Evolutionary conservation across 495 filamentous ascomycete genomes (phyloP), one percentile per base, ranked within the genome.

Genomic region (Xylaria longipes): DNA sequence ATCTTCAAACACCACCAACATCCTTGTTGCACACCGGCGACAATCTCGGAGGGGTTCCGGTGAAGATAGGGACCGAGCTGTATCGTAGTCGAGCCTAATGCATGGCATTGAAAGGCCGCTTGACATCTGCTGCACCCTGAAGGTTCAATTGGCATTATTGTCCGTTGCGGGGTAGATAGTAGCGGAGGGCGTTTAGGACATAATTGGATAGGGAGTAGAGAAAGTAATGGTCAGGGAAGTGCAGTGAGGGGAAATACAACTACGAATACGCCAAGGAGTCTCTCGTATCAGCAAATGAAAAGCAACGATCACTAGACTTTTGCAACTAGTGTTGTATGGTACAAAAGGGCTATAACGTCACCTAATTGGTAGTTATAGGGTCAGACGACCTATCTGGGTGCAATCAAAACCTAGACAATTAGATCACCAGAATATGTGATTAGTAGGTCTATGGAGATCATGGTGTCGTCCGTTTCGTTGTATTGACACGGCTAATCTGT

Each of bases 111-210:
- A 60, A 60, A 33, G 31, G 6, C 14, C 31, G 27, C 56, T 35
- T 58, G 56, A n/a, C 56, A 58, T 58, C 31, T 58, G 14, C 56
- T 58, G 57, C 31, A 22, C 31, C 33, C 20, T 37, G 54, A 52
- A 52, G 29, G 54, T 31, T 58, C 29, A 29, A 58, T 58, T 35
- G 54, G 7, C n/a, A 27, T 56, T 31, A 56, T 56, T 56, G 27
- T 56, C 33, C 17, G n/a, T 22, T 60, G 57, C 57, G 57, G 57
- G 57, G 31, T 37, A 60, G 3, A 20, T 57, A 15, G 17, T 1
- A 37, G 12, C 3, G 17, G 31, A 33, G 31, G 15, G 56, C n/a
- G 27, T 3, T 20, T 0, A n/a, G 17, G 31, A 58, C 11, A 12
- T 35, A 33, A 33, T n/a, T 35, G 8, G 33, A n/a, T n/a, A n/a